Percentiles rank a stretch among this genome's conserved stretches.
Conservation (phyloP, 2,329 filamentous ascomycete genomes). For the Paracoccidioides lutzii region DNA sequence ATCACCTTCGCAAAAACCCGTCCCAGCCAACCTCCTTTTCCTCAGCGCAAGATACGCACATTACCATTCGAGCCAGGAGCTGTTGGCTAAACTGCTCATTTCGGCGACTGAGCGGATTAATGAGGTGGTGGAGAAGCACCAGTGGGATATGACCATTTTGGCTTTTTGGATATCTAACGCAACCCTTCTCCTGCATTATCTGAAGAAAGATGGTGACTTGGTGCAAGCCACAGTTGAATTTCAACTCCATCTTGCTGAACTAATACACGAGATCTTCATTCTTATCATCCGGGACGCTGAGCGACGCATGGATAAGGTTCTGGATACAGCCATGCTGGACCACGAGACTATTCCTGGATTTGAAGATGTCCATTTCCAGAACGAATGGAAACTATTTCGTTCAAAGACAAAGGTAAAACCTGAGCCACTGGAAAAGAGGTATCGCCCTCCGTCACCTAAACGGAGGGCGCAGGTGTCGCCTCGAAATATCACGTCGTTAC, state of each 20-base stretch:
- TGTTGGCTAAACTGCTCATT: constrained; percentile 66
- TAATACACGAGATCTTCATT: constrained; percentile 97
- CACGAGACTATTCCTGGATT: constrained; percentile 97
- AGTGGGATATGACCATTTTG: constrained; percentile 99
- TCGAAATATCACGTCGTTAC: constrained; percentile 84
- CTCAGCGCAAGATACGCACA: constrained; percentile 91
- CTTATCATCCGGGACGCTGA: constrained; percentile 94
- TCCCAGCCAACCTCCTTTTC: constrained; percentile 94
- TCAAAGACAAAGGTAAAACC: constrained; percentile 78
- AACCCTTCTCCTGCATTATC: constrained; percentile 84
- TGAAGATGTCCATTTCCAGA: constrained; percentile 91
- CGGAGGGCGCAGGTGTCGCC: constrained; percentile 83
- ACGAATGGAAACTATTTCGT: constrained; percentile 97
- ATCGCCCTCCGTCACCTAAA: constrained; percentile 85
- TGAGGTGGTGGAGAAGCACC: constrained; percentile 82
- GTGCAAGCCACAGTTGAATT: constrained; percentile 74
- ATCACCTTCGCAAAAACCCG: constrained; percentile 92
- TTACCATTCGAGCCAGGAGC: constrained; percentile 80
- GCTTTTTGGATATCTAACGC: constrained; percentile 99
- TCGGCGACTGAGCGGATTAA: constrained; percentile 95
- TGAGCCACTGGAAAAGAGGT: constrained; percentile 79
- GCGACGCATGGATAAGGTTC: constrained; percentile 85
- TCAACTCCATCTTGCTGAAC: constrained; percentile 81
- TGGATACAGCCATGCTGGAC: constrained; percentile 88
- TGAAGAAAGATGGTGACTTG: constrained; percentile 83